phyloP scores from a whole-genome alignment of 805 yeast species.

The Ogataea trehaloabstinens region DNA sequence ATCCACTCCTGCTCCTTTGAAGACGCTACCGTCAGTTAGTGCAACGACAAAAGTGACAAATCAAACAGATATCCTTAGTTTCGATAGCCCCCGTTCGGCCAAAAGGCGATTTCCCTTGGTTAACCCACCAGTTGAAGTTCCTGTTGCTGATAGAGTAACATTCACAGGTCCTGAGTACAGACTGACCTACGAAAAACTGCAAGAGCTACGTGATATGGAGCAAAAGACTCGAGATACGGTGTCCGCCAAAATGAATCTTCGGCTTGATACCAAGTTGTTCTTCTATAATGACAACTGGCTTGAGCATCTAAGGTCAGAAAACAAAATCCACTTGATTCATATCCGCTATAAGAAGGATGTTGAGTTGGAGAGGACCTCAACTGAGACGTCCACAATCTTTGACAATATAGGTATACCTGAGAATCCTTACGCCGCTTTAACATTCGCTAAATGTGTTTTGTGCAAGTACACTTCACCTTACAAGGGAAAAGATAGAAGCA shows the following conservation, averaged over 20 bases:
- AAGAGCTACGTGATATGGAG: neutral
- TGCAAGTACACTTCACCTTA: neutral
- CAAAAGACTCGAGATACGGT: neutral
- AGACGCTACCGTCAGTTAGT: no score
- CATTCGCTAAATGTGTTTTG: neutral
- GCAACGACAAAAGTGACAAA: no score
- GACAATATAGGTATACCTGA: neutral
- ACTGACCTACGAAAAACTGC: neutral
- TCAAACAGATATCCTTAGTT: no score
- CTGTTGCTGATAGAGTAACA: no score
- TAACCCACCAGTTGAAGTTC: no score
- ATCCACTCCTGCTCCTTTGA: no score
- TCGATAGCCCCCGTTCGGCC: no score
- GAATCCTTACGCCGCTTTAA: neutral
- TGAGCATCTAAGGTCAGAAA: neutral
- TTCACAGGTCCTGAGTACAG: no score
- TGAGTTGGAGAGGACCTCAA: neutral
- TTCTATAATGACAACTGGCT: constrained; percentile 3
- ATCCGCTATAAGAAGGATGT: constrained; percentile 1
- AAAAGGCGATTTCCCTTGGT: no score
- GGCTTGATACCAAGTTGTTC: neutral
- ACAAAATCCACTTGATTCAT: constrained; percentile 1
- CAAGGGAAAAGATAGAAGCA: constrained; percentile 1
- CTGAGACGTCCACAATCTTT: neutral
- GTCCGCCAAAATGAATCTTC: neutral